These are phyloP conservation scores for Fusarium verticillioides DNA, from an alignment of 2,329 filamentous ascomycete genomes.

Conservation along the genomic window DNA sequence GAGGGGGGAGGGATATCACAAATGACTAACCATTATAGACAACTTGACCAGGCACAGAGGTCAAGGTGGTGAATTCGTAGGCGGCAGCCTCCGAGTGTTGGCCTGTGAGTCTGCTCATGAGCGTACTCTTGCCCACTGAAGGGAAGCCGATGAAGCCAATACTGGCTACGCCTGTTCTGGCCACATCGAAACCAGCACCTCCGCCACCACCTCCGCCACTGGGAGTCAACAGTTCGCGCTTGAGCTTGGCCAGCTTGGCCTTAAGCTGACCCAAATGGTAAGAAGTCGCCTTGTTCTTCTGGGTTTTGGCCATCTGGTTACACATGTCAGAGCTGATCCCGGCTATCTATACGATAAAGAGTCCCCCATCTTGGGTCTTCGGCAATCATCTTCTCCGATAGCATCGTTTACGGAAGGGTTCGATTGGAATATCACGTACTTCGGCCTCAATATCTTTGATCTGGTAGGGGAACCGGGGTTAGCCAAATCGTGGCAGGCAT, in stretches of 20 bases:
- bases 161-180: constrained; percentile 95
- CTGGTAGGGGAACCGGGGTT: constrained; percentile 59
- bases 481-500: constrained; percentile 44
- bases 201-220: constrained; percentile 83
- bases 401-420: constrained; percentile 20
- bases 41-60: constrained; percentile 95
- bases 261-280: constrained; percentile 96
- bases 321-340: constrained; percentile 30
- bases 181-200: constrained; percentile 89
- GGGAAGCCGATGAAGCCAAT: constrained; percentile 98
- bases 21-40: constrained; percentile 80
- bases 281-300: constrained; percentile 96
- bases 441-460: constrained; percentile 98
- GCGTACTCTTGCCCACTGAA: constrained; percentile 96
- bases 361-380: constrained; percentile 1
- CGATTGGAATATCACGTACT: constrained; percentile 63
- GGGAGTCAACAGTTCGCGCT: constrained; percentile 93
- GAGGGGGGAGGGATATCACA: neutral
- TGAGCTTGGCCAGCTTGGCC: constrained; percentile 97
- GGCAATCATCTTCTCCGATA: constrained; percentile 13
- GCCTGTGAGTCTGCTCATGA: constrained; percentile 94
- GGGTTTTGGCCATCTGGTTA: constrained; percentile 87
- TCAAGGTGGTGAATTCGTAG: constrained; percentile 98
- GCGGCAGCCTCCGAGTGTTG: constrained; percentile 97
- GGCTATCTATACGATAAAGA: neutral